A percentile compares a stretch with the other conserved stretches of the same genome.
phyloP scores from a whole-genome alignment of 2,329 filamentous ascomycete species.

The Aspergillus caelatus region DNA sequence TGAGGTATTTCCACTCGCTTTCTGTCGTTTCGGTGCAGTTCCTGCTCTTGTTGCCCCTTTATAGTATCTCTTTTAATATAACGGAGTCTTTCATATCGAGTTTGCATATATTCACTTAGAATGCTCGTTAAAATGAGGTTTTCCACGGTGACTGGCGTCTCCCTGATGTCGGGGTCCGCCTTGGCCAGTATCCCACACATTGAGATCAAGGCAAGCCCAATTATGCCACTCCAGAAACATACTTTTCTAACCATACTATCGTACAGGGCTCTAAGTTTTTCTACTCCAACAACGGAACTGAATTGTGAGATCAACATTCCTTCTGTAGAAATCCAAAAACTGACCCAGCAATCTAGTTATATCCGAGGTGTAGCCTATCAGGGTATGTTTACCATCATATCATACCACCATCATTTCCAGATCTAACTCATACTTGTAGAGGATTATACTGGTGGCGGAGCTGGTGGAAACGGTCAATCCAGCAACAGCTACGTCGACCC shows the following conservation, averaged over 20 bases:
- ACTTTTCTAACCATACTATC: neutral
- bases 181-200: neutral
- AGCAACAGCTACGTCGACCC: constrained; percentile 73
- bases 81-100: neutral
- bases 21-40: neutral
- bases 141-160: neutral
- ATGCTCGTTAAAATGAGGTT: neutral
- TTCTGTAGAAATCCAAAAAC: neutral
- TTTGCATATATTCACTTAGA: neutral
- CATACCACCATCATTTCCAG: neutral
- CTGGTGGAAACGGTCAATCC: constrained; percentile 36
- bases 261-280: neutral
- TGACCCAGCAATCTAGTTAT: constrained; percentile 54
- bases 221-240: neutral
- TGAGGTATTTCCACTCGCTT: neutral
- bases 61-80: neutral
- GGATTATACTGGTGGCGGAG: constrained; percentile 46
- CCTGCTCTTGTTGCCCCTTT: neutral
- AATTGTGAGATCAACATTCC: neutral
- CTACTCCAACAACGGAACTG: neutral
- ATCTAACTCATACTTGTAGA: constrained; percentile 43
- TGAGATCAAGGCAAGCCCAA: neutral
- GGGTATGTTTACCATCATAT: constrained; percentile 45
- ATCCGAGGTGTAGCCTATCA: constrained; percentile 96
- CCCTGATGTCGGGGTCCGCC: neutral